phyloP scores from a whole-genome alignment of 768 basidiomycete genomes.

The Lactifluus echinatus region DNA sequence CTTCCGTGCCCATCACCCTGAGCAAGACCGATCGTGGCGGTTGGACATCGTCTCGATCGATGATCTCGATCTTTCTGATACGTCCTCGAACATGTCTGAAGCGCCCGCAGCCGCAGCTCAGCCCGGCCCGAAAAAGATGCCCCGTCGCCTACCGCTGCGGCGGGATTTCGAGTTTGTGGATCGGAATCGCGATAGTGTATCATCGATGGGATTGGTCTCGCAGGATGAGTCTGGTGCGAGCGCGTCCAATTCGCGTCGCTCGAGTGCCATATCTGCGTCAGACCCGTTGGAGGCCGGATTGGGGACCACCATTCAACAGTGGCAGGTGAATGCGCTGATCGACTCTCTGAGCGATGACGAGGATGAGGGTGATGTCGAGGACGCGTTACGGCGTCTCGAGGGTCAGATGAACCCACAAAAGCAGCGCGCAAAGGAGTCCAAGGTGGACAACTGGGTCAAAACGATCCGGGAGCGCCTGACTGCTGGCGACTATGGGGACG shows the following conservation, averaged over 20 bases:
- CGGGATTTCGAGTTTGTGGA: constrained; percentile 77
- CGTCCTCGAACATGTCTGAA: constrained; percentile 47
- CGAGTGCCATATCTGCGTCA: constrained; percentile 33
- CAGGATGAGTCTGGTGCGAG: constrained; percentile 47
- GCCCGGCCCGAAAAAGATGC: constrained; percentile 40
- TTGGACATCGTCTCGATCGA: constrained; percentile 73
- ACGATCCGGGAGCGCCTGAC: constrained; percentile 59
- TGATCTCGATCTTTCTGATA: constrained; percentile 73
- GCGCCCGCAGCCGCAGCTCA: constrained; percentile 28
- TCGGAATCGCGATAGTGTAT: constrained; percentile 59
- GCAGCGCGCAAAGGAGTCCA: constrained; percentile 60
- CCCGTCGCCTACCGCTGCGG: constrained; percentile 58
- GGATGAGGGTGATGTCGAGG: constrained; percentile 73
- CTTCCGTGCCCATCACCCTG: constrained; percentile 24
- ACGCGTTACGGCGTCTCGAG: constrained; percentile 71
- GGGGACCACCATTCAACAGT: constrained; percentile 53
- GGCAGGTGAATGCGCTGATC: constrained; percentile 75
- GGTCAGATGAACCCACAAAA: constrained; percentile 73
- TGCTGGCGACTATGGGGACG: constrained; percentile 54
- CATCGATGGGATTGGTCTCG: constrained; percentile 63
- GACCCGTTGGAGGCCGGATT: constrained; percentile 29
- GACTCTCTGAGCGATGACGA: constrained; percentile 65
- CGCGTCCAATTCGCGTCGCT: constrained; percentile 43
- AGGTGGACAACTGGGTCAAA: constrained; percentile 78
- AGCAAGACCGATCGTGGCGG: constrained; percentile 40